These are phyloP conservation scores for Alternaria gaisen DNA, from an alignment of 2,329 filamentous ascomycete genomes.

Conservation along the genomic window DNA sequence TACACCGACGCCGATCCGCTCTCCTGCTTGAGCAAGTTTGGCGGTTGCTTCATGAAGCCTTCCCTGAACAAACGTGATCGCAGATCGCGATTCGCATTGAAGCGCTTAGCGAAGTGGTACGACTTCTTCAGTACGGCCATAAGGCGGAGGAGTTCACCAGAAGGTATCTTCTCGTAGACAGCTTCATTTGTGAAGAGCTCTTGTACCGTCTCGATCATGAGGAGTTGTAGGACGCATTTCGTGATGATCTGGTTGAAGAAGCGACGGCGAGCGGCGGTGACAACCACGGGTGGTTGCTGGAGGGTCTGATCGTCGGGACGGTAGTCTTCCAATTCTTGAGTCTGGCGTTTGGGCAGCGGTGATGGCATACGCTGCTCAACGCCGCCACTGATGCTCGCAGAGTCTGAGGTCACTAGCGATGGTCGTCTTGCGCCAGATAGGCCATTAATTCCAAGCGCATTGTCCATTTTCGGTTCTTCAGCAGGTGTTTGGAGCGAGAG, in stretches of 20 bases:
- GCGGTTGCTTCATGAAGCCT: constrained; percentile 99
- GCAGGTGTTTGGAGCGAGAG: constrained; percentile 47
- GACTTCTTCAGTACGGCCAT: constrained; percentile 96
- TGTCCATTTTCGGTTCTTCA: constrained; percentile 44
- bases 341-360: constrained; percentile 48
- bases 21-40: constrained; percentile 97
- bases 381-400: constrained; percentile 24
- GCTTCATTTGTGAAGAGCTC: constrained; percentile 98
- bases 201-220: constrained; percentile 99
- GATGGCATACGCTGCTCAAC: constrained; percentile 43
- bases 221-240: constrained; percentile 92
- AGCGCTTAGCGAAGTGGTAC: constrained; percentile 94
- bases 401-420: constrained; percentile 44
- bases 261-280: constrained; percentile 88
- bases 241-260: constrained; percentile 99
- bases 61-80: constrained; percentile 94
- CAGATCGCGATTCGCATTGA: constrained; percentile 97
- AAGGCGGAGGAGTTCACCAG: constrained; percentile 83
- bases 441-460: constrained; percentile 57
- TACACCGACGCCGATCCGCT: constrained; percentile 92
- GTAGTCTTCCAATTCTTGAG: constrained; percentile 79
- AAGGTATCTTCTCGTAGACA: constrained; percentile 93
- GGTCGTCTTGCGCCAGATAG: constrained; percentile 40
- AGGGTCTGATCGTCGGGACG: constrained; percentile 71
- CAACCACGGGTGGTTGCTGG: constrained; percentile 88